Evolutionary conservation across 2,329 filamentous ascomycete genomes (phyloP), one percentile per base, ranked within the genome.

Genomic region (Pseudogymnoascus destructans): DNA sequence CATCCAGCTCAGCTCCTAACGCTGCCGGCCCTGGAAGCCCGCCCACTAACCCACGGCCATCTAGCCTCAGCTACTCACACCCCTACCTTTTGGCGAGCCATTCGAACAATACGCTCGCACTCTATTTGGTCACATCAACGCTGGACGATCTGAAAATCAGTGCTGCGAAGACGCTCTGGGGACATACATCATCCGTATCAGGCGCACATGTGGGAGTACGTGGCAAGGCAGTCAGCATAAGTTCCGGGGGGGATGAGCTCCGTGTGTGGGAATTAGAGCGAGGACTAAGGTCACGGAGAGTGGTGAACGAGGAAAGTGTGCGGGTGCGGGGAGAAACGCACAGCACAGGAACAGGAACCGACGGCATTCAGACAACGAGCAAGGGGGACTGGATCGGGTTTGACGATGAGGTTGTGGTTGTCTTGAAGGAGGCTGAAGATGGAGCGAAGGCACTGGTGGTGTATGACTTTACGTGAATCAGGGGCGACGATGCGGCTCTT

Each of bases 191-290:
- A 4, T 82, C 81, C 0, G 81, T 89, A 1, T 82, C 80, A 7
- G 79, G 80, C 1, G 84, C 82, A 5, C 78, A 86, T 60, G 81
- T 89, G n/a, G 84, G 81, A 33, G 77, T 79, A 57, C 75, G 82
- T 19, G 85, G 85, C 5, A 87, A 86, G 68, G 85, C 85, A 0
- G 81, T 88, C 0, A 86, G 83, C 4, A 78, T 87, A 52, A 85
- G 81, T 65, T 74, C 76, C 3, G 23, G 46, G 36, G 61, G 61
- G 10, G 61, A 77, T 42, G 76, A 79, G 61, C 65, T 79, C 8
- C 77, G 85, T 5, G 78, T 87, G 7, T 88, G 85, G 85, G 84
- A 87, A 62, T 73, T 88, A 4, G 84, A 87, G 70, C 78, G 79
- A 55, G 72, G 74, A 1, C 77, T 77, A 68, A 71, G 33, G 72